These are phyloP conservation scores for Rosa multiflora DNA, from an alignment of 306 rosid genomes.

Conservation along the genomic window DNA sequence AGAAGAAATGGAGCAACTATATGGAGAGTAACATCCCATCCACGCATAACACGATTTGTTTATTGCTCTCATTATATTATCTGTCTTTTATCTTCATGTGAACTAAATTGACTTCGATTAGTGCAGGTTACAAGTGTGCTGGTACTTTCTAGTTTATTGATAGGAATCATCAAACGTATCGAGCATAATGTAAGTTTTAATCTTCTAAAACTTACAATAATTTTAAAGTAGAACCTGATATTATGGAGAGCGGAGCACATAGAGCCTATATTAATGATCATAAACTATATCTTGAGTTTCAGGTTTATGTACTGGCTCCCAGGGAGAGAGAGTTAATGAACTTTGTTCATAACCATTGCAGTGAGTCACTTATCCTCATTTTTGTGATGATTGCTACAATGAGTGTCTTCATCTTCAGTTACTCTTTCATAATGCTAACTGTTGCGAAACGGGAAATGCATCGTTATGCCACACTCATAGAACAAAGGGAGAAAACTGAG, in stretches of 20 bases:
- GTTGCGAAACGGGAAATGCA: constrained; percentile 44
- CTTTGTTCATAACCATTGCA: background rate
- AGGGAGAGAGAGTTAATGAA: background rate
- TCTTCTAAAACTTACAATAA: background rate
- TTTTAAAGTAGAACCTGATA: background rate
- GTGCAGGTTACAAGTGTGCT: constrained; percentile 27
- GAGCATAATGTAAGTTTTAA: constrained; percentile 13
- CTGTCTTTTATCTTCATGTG: background rate
- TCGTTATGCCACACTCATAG: constrained; percentile 54
- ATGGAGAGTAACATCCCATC: background rate
- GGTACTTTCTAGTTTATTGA: constrained; percentile 18
- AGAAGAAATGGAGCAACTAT: background rate
- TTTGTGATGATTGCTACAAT: background rate
- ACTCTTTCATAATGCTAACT: constrained; percentile 14
- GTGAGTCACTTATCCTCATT: background rate
- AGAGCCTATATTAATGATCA: background rate
- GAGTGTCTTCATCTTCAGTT: background rate
- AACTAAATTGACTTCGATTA: background rate
- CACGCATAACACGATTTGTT: background rate
- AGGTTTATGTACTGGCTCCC: background rate
- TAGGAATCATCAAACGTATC: constrained; percentile 10
- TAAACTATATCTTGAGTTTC: background rate
- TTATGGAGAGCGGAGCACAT: background rate
- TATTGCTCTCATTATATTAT: background rate
- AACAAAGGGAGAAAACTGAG: constrained; percentile 65